phyloP scores from a whole-genome alignment of 192 early-diverging fungal species.

The Spinellus fusiger region DNA sequence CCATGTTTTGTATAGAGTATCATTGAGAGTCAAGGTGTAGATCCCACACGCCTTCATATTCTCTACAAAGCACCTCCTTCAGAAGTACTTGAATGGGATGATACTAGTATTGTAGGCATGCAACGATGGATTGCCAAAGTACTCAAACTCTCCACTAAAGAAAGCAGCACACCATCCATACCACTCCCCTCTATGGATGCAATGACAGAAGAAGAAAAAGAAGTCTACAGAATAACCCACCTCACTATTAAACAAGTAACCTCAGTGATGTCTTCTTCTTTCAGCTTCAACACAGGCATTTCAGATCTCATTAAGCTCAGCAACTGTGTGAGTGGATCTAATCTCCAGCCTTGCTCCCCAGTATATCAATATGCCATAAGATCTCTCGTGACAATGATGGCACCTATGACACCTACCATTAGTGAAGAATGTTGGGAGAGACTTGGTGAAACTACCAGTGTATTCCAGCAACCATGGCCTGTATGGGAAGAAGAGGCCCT shows the following conservation, averaged over 20 bases:
- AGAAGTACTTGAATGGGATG: conserved; percentile 90
- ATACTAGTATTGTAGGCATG: conserved; percentile 87
- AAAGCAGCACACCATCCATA: neutral
- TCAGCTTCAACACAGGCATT: conserved; percentile 76
- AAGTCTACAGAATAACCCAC: conserved; percentile 47
- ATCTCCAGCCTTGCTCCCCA: conserved; percentile 27
- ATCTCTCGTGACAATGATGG: conserved; percentile 61
- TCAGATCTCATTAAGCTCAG: conserved; percentile 81
- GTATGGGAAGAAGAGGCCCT: conserved; percentile 44
- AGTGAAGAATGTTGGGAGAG: conserved; percentile 70
- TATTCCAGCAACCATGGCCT: conserved; percentile 59
- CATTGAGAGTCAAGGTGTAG: conserved; percentile 64
- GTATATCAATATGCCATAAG: conserved; percentile 47
- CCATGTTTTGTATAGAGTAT: conserved; percentile 31
- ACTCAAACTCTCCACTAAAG: conserved; percentile 18
- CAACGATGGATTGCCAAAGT: conserved; percentile 74
- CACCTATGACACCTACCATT: conserved; percentile 68
- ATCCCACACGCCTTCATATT: conserved; percentile 80
- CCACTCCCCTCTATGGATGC: neutral
- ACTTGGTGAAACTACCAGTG: conserved; percentile 24
- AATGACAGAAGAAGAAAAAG: conserved; percentile 44
- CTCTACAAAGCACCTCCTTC: conserved; percentile 84
- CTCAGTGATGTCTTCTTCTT: conserved; percentile 20
- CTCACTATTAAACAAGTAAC: conserved; percentile 53
- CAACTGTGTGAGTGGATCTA: conserved; percentile 14